Conservation (phyloP, 2,329 filamentous ascomycete species). For the Diaporthe aspalathi region DNA sequence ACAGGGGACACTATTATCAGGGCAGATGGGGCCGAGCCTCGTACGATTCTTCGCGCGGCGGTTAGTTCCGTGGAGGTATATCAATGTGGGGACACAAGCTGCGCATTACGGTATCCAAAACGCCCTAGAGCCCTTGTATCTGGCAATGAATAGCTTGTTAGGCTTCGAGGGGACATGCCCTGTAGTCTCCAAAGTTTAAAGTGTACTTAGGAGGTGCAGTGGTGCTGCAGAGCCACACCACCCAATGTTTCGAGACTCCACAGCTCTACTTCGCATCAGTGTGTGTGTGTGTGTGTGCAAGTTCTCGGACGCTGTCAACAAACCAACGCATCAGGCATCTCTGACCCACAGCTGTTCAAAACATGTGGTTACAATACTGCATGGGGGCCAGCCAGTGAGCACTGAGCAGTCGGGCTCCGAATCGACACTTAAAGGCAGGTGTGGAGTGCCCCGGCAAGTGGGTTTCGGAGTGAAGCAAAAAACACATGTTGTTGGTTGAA, state of each 20-base stretch:
- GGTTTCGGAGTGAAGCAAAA: conserved; percentile 18
- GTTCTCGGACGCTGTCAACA: neutral
- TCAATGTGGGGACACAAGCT: conserved; percentile 1
- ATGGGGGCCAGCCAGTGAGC: neutral
- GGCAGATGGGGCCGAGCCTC: conserved; percentile 1
- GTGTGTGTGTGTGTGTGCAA: too few species aligned
- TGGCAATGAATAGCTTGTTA: neutral
- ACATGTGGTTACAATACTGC: neutral
- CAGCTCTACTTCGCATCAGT: neutral
- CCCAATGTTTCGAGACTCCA: neutral
- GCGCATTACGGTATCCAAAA: neutral
- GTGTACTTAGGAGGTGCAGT: neutral
- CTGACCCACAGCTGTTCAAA: neutral
- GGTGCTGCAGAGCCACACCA: neutral
- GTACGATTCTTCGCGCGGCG: neutral
- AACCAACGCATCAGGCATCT: too few species aligned
- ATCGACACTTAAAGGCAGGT: neutral
- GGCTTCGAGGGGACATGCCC: conserved; percentile 1
- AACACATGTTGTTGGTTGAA: conserved; percentile 7
- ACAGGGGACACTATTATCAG: neutral
- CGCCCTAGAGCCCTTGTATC: neutral
- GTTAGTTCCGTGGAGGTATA: conserved; percentile 2
- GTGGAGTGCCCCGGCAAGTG: neutral
- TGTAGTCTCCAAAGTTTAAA: neutral
- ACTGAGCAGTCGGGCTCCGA: neutral